Conservation (phyloP, 345 rosid species). For the Xanthoceras sorbifolium region DNA sequence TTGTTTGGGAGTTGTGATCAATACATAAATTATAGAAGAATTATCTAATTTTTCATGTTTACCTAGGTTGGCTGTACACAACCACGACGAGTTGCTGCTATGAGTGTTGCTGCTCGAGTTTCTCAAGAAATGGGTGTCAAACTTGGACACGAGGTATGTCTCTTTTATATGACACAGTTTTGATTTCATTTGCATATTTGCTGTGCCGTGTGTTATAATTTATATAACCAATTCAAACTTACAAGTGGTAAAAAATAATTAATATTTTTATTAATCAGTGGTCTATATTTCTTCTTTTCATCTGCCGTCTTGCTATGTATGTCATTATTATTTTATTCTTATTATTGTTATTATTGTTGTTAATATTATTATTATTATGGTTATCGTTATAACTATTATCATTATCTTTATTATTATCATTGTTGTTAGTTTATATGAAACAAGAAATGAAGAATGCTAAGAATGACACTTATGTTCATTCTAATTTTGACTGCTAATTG, state of each 20-base stretch:
- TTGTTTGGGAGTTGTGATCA: not conserved
- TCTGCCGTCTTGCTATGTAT: not conserved
- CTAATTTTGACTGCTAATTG: not conserved
- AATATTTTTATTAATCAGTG: not conserved
- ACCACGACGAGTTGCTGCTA: conserved; percentile 97
- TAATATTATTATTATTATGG: too few relatives aligned
- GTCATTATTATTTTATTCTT: too few relatives aligned
- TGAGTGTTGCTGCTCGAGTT: conserved; percentile 99
- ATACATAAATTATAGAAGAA: not conserved
- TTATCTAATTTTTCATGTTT: conserved; percentile 12
- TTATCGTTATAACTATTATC: too few relatives aligned
- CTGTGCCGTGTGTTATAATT: not conserved
- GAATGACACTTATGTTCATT: not conserved
- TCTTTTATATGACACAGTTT: conserved; percentile 8
- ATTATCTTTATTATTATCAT: too few relatives aligned
- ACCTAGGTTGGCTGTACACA: conserved; percentile 94
- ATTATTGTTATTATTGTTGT: too few relatives aligned
- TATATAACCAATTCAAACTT: not conserved
- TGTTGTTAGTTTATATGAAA: not conserved
- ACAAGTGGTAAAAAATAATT: not conserved
- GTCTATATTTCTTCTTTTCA: not conserved
- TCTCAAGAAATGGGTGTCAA: conserved; percentile 99
- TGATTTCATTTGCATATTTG: not conserved
- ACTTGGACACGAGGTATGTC: conserved; percentile 89
- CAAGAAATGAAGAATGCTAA: not conserved